A percentile compares a stretch with the other conserved stretches of the same genome.
Conservation (phyloP, 208 protist genomes). For the Herpetomonas tarakana region DNA sequence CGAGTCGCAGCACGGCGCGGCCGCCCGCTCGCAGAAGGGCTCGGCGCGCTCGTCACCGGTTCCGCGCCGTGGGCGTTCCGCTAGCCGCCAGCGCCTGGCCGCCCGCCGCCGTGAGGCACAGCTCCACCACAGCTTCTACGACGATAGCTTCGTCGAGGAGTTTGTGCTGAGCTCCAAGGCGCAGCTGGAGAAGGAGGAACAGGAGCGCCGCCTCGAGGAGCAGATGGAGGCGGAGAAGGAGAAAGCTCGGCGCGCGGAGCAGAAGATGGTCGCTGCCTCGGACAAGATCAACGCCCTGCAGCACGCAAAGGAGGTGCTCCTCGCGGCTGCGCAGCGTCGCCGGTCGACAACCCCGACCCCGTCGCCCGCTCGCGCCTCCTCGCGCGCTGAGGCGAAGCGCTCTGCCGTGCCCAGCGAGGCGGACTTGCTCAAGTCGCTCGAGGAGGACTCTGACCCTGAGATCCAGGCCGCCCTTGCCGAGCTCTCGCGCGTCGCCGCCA, state of each 20-base stretch:
- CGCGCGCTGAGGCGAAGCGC: constrained; percentile 14
- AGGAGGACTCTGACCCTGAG: constrained; percentile 53
- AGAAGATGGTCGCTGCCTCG: constrained; percentile 30
- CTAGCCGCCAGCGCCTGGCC: constrained; percentile 75
- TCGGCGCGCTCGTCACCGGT: constrained; percentile 18
- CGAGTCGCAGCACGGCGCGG: not conserved
- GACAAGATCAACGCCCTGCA: constrained; percentile 62
- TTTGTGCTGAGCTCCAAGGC: constrained; percentile 56
- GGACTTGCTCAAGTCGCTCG: constrained; percentile 22
- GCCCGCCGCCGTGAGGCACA: constrained; percentile 70
- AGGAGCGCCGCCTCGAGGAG: constrained; percentile 24
- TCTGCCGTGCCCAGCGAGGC: constrained; percentile 26
- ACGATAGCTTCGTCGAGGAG: constrained; percentile 89
- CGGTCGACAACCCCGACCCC: constrained; percentile 39
- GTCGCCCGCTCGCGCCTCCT: constrained; percentile 22
- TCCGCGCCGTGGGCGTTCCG: constrained; percentile 52
- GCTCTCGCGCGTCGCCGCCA: constrained; percentile 24
- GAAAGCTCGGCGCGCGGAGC: constrained; percentile 36
- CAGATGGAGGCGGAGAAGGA: constrained; percentile 41
- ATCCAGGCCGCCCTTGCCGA: constrained; percentile 48
- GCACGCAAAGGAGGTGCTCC: constrained; percentile 73
- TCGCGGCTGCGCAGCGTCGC: constrained; percentile 43
- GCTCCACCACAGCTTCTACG: constrained; percentile 85
- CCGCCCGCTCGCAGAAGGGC: constrained; percentile 12
- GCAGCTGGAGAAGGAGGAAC: constrained; percentile 45